Evolutionary conservation across 805 yeast genomes (phyloP).

Genomic region (Isabelozyma pseudorhagii): DNA sequence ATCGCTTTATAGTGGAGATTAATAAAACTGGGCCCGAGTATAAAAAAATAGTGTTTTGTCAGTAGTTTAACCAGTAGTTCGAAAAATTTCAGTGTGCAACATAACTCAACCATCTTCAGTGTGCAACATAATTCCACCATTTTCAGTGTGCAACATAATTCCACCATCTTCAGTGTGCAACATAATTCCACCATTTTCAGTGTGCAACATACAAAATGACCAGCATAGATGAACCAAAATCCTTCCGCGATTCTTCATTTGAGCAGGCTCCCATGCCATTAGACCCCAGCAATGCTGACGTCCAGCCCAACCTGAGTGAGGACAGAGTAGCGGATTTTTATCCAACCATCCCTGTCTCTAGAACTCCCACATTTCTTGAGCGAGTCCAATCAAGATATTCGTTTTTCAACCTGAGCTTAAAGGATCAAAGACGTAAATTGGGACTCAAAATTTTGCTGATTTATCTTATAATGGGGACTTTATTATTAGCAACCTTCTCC

Average conservation of each 20-base stretch:
- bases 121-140: not conserved
- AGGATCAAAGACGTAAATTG: conserved; percentile 15
- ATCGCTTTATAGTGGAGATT: not conserved
- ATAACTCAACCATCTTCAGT: too few relatives aligned
- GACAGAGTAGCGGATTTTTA: not conserved
- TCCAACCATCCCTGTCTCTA: not conserved
- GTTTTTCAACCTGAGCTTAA: conserved; percentile 27
- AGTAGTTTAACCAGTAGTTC: too few relatives aligned
- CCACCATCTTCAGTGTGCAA: not conserved
- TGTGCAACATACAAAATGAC: not conserved
- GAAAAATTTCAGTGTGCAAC: not conserved
- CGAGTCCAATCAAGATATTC: conserved; percentile 25
- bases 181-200: too few relatives aligned
- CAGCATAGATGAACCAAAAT: not conserved
- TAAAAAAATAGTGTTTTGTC: too few relatives aligned
- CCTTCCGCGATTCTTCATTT: not conserved
- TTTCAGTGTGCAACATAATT: not conserved
- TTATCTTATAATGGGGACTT: conserved; percentile 29
- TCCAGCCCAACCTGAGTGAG: not conserved
- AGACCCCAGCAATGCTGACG: too few relatives aligned
- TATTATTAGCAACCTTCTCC: conserved; percentile 34
- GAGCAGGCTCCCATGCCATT: not conserved
- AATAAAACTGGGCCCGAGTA: not conserved
- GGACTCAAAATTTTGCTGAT: conserved; percentile 13
- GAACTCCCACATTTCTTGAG: conserved; percentile 12